Conservation (phyloP, 2,329 filamentous ascomycete species). For the Neofusicoccum ribis region DNA sequence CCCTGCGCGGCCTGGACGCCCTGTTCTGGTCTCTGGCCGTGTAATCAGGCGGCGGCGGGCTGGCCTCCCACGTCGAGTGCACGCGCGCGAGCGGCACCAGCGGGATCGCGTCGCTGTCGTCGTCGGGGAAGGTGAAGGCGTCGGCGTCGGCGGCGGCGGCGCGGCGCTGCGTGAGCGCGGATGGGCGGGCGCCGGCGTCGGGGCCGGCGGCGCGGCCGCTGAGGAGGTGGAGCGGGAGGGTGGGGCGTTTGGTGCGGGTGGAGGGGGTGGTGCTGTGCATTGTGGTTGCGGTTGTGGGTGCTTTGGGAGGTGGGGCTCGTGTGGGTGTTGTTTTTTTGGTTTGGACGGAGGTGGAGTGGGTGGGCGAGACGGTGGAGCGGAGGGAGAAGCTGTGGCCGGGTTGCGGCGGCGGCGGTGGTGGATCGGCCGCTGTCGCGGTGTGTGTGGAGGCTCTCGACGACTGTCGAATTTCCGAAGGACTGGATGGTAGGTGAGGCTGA, state of each 20-base stretch:
- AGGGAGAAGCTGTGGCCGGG: not conserved
- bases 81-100: not conserved
- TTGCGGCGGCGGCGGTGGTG: not conserved
- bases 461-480: too few relatives aligned
- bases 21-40: not conserved
- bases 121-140: not conserved
- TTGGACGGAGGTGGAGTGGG: too few relatives aligned
- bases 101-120: constrained; percentile 1
- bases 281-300: not conserved
- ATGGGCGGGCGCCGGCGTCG: not conserved
- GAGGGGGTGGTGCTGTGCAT: not conserved
- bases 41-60: not conserved
- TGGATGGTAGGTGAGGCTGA: too few relatives aligned
- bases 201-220: not conserved
- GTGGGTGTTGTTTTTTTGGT: not conserved
- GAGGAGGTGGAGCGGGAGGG: not conserved
- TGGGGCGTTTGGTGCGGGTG: not conserved
- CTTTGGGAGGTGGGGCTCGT: too few relatives aligned
- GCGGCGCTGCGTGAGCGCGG: not conserved
- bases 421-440: not conserved
- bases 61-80: not conserved
- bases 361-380: not conserved
- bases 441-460: not conserved
- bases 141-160: not conserved
- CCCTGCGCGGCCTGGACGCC: not conserved